Base-by-base conservation (phyloP, 495 filamentous ascomycete genomes). In the Penicillium cataractarum region DNA sequence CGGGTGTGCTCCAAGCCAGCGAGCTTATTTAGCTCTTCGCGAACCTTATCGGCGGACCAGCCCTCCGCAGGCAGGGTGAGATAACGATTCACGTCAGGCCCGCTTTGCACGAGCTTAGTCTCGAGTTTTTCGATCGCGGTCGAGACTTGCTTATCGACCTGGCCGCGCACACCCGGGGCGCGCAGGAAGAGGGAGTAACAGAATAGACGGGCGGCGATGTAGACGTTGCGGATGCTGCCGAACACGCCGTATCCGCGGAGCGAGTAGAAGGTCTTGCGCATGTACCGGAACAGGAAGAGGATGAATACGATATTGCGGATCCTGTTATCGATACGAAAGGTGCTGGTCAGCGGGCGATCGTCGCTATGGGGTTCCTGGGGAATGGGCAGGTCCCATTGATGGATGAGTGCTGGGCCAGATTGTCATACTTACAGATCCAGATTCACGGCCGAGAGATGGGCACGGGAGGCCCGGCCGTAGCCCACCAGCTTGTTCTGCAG, bases 221-320 rank as follows among this genome's bases (percentile, higher is more conserved):
- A 96, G 57, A 88, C 73, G 73, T 92, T 87, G 69, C 82, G 81
- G 53, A 92, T 66, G 32, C 91, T 90, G 51, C 96, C 96, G 59
- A 96, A 69, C 57, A 96, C 71, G 48, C 96, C 96, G 69, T 93
- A 91, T 64, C 96, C 96, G 68, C 90, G 90, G 65, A 99, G 81
- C 62, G 93, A 90, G 72, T 92, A 86, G 60, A 90, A 86, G 33
- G 83, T 84, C 73, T 90, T 93, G 63, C 92, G 90, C 13, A 88
- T 87, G 82, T 92, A 93, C 66, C 94, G 87, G 37, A 98, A 80
- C 42, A 98, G 74, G 79, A 98, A 97, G 61, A 95, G 84, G 71
- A 92, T 82, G 75, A 99, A 97, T 46, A 98, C 76, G 46, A 97
- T 82, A 72, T 97, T 97, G 42, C 90, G 90, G 58, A 97, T 64